Conservation (phyloP, 1,284 basidiomycete genomes). For the Trichosporon sp. region DNA sequence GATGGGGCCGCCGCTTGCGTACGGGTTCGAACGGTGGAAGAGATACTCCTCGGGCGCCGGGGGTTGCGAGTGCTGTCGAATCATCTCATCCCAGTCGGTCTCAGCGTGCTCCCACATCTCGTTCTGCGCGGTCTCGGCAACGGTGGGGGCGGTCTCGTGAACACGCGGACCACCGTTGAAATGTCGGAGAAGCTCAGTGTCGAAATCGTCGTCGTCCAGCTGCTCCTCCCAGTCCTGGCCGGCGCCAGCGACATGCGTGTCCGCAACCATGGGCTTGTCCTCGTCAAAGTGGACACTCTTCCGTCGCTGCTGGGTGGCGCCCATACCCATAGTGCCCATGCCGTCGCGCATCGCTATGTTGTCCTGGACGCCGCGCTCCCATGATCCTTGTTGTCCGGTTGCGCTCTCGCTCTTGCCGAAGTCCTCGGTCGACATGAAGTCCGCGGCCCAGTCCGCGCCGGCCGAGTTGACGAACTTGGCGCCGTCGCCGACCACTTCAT, state of each 20-base stretch:
- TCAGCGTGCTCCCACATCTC: slow-evolving; percentile 63
- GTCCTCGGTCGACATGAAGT: slow-evolving; percentile 9
- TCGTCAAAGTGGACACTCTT: slow-evolving; percentile 50
- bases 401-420: not conserved
- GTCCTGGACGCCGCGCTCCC: slow-evolving; percentile 28
- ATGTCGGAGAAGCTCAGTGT: slow-evolving; percentile 36
- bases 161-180: slow-evolving; percentile 29
- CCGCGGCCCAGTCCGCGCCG: slow-evolving; percentile 23
- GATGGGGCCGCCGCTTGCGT: slow-evolving; percentile 58
- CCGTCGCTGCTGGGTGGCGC: slow-evolving; percentile 20
- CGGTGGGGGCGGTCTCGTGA: slow-evolving; percentile 21
- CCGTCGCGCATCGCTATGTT: slow-evolving; percentile 27
- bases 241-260: slow-evolving; percentile 40
- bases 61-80: slow-evolving; percentile 40
- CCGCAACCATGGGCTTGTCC: slow-evolving; percentile 50
- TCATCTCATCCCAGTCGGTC: slow-evolving; percentile 74
- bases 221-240: slow-evolving; percentile 46
- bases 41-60: slow-evolving; percentile 56
- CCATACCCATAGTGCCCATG: not conserved
- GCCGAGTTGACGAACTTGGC: slow-evolving; percentile 42
- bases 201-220: slow-evolving; percentile 32
- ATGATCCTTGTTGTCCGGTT: not conserved
- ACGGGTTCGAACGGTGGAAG: slow-evolving; percentile 80
- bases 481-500: slow-evolving; percentile 39
- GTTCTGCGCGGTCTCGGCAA: slow-evolving; percentile 1